Evolutionary conservation across 495 filamentous ascomycete genomes (phyloP).

Genomic region (Sordaria brevicollis): DNA sequence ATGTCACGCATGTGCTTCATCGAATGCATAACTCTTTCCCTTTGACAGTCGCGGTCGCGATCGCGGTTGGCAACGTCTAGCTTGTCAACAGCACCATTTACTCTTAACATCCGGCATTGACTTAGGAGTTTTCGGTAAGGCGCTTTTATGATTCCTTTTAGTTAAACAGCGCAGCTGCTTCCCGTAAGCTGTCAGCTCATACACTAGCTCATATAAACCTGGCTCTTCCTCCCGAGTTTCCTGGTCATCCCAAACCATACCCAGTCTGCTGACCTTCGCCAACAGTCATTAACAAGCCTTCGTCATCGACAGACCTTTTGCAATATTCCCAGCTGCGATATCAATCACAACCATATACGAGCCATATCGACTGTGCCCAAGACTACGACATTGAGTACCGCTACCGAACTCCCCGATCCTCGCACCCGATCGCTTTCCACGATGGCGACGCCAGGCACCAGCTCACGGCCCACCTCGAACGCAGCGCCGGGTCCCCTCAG

Average conservation of each 20-base stretch:
- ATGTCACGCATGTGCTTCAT: background rate
- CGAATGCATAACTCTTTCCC: background rate
- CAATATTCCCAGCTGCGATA: background rate
- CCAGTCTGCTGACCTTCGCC: background rate
- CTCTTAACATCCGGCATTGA: background rate
- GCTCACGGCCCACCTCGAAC: constrained; percentile 2
- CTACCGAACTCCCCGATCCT: background rate
- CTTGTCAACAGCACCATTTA: background rate
- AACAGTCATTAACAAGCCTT: background rate
- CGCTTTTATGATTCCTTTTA: no score
- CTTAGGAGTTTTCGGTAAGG: no score
- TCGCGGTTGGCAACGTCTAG: background rate
- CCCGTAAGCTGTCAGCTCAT: background rate
- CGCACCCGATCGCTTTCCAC: background rate
- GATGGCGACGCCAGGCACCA: background rate
- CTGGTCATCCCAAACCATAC: background rate
- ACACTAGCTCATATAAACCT: no score
- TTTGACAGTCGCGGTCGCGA: background rate
- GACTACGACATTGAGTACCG: no score
- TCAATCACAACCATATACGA: background rate
- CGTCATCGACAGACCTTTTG: background rate
- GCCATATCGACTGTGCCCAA: no score
- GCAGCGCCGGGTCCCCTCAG: constrained; percentile 1
- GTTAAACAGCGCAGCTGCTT: background rate
- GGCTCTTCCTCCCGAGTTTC: background rate